Percentiles rank a stretch among this genome's conserved stretches.
phyloP scores from a whole-genome alignment of 495 filamentous ascomycete genomes.

The Podospora sp. region DNA sequence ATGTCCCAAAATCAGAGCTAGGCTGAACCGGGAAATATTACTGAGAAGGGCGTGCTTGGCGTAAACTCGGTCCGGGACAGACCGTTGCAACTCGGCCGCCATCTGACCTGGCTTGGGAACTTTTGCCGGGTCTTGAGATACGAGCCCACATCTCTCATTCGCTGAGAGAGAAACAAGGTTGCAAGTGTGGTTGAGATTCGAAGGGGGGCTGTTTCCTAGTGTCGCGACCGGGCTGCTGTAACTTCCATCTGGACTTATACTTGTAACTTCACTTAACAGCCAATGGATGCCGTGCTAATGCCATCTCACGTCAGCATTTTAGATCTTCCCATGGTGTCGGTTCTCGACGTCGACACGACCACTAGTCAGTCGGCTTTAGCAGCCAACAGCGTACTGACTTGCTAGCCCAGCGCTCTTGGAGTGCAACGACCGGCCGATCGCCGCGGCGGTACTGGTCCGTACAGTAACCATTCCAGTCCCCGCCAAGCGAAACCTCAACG shows the following conservation, averaged over 20 bases:
- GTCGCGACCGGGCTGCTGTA: neutral
- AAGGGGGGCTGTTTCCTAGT: neutral
- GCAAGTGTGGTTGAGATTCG: neutral
- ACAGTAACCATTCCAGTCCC: too few species aligned
- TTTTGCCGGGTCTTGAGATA: neutral
- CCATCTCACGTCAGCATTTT: conserved; percentile 24
- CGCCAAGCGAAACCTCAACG: too few species aligned
- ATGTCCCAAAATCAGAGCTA: conserved; percentile 9
- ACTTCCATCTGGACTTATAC: neutral
- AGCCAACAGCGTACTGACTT: neutral
- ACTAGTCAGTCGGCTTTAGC: neutral
- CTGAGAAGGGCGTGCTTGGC: neutral
- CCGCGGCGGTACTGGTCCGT: too few species aligned
- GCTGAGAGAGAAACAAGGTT: neutral
- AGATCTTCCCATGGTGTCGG: neutral
- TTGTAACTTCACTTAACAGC: neutral
- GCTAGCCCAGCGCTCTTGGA: neutral
- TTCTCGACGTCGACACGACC: neutral
- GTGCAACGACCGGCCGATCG: too few species aligned
- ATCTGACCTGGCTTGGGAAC: neutral
- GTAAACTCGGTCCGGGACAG: too few species aligned
- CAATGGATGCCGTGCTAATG: neutral
- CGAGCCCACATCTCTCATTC: neutral
- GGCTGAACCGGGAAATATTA: neutral
- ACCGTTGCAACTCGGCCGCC: too few species aligned